Conservation (phyloP, 768 basidiomycete genomes). For the Kwoniella bestiolae region DNA sequence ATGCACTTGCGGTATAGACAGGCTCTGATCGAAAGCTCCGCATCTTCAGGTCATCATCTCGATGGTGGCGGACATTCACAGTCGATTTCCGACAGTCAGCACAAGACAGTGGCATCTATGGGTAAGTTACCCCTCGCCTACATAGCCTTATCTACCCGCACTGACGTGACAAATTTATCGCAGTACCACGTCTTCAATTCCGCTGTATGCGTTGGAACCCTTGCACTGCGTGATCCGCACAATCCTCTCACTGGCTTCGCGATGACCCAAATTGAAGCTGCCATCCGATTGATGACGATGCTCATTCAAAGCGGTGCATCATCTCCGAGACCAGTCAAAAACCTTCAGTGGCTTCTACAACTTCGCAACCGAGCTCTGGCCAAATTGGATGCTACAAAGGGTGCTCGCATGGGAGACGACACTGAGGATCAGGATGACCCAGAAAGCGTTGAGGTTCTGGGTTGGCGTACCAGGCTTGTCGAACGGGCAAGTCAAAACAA, state of each 20-base stretch:
- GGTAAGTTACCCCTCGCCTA: not conserved
- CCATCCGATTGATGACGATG: slow-evolving; percentile 8
- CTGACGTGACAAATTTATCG: too few relatives aligned
- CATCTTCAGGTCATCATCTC: slow-evolving; percentile 1
- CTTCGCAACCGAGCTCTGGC: not conserved
- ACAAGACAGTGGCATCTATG: slow-evolving; percentile 9
- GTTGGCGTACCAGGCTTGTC: not conserved
- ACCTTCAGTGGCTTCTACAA: slow-evolving; percentile 1
- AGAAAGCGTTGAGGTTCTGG: too few relatives aligned
- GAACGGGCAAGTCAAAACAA: not conserved
- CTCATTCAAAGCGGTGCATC: slow-evolving; percentile 6
- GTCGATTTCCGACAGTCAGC: slow-evolving; percentile 1
- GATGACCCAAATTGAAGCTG: slow-evolving; percentile 9
- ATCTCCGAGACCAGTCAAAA: not conserved
- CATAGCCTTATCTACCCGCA: not conserved
- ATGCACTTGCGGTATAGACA: too few relatives aligned
- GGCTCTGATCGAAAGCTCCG: not conserved
- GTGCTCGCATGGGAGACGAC: too few relatives aligned
- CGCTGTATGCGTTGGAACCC: slow-evolving; percentile 3
- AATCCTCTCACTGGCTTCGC: slow-evolving; percentile 1
- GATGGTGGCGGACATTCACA: not conserved
- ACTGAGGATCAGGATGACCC: not conserved
- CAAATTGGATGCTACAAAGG: not conserved
- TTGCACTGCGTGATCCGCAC: slow-evolving; percentile 2
- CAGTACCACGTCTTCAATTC: slow-evolving; percentile 14